A percentile compares a stretch with the other conserved stretches of the same genome.
Evolutionary conservation across 176 grass and related monocot species (phyloP).

Genomic region (Carex parvula): DNA sequence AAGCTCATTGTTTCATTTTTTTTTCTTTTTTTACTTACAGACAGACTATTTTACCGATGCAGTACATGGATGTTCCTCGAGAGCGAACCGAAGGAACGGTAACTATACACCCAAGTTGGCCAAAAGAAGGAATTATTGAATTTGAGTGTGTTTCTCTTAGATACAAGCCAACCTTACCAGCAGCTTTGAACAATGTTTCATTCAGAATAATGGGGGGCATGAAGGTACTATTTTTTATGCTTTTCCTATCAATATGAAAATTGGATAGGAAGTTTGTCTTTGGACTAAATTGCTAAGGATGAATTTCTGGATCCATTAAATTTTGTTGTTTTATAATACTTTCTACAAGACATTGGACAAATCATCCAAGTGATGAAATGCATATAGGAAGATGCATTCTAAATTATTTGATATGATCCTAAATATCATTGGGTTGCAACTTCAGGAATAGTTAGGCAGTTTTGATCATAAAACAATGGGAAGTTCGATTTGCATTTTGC

Average conservation of each 20-base stretch:
- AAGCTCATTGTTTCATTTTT: background rate
- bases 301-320: background rate
- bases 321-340: background rate
- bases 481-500: background rate
- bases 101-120: constrained; percentile 49
- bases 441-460: too few species aligned
- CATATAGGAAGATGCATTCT: background rate
- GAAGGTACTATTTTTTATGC: constrained; percentile 42
- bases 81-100: constrained; percentile 64
- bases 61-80: constrained; percentile 81
- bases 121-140: constrained; percentile 61
- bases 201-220: constrained; percentile 63
- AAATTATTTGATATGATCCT: background rate
- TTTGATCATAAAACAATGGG: too few species aligned
- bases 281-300: background rate
- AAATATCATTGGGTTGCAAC: background rate
- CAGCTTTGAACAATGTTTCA: constrained; percentile 62
- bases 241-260: constrained; percentile 8
- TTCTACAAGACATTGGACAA: background rate
- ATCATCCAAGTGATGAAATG: background rate
- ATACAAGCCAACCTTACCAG: constrained; percentile 67
- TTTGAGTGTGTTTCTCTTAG: constrained; percentile 75
- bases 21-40: background rate
- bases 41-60: background rate
- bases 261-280: background rate